Conservation (phyloP, 208 protist genomes). For the Naegleria lovaniensis region DNA sequence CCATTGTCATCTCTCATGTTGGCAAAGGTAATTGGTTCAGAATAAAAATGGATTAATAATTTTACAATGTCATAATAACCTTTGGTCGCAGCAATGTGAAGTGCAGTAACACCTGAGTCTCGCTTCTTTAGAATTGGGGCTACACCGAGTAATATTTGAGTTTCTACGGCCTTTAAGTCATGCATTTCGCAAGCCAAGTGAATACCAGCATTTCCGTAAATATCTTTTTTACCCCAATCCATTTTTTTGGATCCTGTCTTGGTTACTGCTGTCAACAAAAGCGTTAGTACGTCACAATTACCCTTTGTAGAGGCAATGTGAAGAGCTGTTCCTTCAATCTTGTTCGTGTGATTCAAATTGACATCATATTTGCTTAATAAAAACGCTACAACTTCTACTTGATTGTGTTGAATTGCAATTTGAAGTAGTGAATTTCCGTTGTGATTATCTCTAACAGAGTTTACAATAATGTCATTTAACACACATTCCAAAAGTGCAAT, state of each 20-base stretch:
- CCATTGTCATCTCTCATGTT: slow-evolving; percentile 2
- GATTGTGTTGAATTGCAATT: neutral
- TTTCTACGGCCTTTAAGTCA: neutral
- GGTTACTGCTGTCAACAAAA: neutral
- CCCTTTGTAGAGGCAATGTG: neutral
- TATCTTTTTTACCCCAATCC: neutral
- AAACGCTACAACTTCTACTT: neutral
- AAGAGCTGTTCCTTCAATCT: neutral
- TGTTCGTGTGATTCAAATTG: neutral
- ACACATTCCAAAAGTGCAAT: neutral
- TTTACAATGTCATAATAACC: neutral
- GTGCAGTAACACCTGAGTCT: neutral
- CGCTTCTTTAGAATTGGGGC: neutral
- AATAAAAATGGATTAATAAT: neutral
- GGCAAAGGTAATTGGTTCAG: neutral
- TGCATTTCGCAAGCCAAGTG: neutral
- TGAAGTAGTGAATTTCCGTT: neutral
- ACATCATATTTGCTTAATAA: neutral
- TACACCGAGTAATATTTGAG: neutral
- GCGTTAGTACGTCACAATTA: neutral
- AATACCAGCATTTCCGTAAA: neutral
- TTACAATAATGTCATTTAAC: neutral
- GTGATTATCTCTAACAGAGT: neutral
- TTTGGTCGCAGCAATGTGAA: neutral
- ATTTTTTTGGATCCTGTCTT: neutral